Base-by-base conservation (phyloP, 208 protist genomes). In the Crithidia bombi region DNA sequence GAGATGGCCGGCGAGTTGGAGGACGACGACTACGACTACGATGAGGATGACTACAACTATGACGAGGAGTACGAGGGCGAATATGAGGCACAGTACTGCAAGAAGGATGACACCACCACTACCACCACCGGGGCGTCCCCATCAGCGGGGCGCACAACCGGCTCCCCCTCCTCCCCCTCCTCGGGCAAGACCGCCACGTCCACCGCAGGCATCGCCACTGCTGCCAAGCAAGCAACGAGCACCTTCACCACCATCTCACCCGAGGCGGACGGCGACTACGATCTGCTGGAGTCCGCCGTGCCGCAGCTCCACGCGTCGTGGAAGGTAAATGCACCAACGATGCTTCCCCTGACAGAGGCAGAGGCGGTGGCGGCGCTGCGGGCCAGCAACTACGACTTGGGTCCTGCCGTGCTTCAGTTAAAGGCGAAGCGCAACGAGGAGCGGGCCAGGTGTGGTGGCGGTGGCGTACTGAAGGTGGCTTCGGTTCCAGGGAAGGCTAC, bases 11-110 rank as follows among this genome's bases (percentile, higher is more conserved):
- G 67, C 17, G 65, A 68, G 30, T 41, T 85, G 26, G 79, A 93
- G 25, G 85, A 89, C 0, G 85, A 88, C 1, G 73, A 88, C 54
- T 78, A 89, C 64, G 19, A 87, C 66, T 50, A 87, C 30, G 59
- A 88, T 15, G 63, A 85, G 2, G 63, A 85, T 32, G 47, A 89
- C 36, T 69, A 90, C 47, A 69, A 89, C 38, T 63, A 91, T 26
- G 73, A 92, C n/a, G 81, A 92, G 6, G 80, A 92, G 59, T 74
- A 90, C 61, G 71, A 83, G 43, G 58, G 75, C 38, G 70, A 75
- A 61, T 50, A 81, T 56, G 49, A 79, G 19, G 69, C 68, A 14
- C 68, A 81, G 5, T 26, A 61, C 41, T 67, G 71, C 2, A 71
- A 75, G 21, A 21, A 68, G 10, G 35, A 19, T 15, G 52, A 41